Evolutionary conservation across 345 rosid species (phyloP), one percentile per base, ranked within the genome.

Genomic region (Triadica sebifera): DNA sequence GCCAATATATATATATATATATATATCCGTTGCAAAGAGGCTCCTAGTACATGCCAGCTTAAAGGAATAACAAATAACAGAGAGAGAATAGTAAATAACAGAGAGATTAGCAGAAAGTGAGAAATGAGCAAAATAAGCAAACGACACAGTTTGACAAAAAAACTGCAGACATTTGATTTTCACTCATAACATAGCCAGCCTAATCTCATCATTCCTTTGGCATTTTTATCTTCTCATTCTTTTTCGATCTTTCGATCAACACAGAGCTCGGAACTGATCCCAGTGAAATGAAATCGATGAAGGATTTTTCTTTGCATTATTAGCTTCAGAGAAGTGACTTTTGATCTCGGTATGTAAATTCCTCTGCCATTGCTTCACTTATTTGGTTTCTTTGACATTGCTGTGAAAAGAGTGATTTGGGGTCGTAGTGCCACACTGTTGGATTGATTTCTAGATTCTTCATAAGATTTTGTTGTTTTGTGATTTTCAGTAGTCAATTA

Each of bases 311-410:
- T 19, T 41, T 45, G 16, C 37, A 41, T 20, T 53, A 65, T 69
- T 51, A 11, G 5, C 29, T 39, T 49, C 11, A 16, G 34, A 39
- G 29, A 60, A 59, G 25, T 12, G 29, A 47, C 24, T 16, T 60
- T 25, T 60, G n/a, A 72, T 25, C 67, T 45, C 29, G 3, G 67
- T 72, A 49, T 60, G 67, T 60, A 8, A 25, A 41, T 46, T 50
- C 11, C 11, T 12, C 24, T 61, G 19, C 29, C 5, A 58, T 60
- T 56, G 22, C 58, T 17, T 60, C 29, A 5, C 41, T 34, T 34
- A 22, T 72, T 34, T 60, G 15, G 4, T 72, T 72, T 71, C 24
- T 43, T 20, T 43, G 60, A 52, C 29, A 12, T 69, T 53, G 69
- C 34, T 43, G 50, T 65, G 19, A 20, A n/a, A 38, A 39, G 50